These are phyloP conservation scores for Hydrangea macrophylla DNA, from an alignment of 148 eudicot species.

Conservation along the genomic window DNA sequence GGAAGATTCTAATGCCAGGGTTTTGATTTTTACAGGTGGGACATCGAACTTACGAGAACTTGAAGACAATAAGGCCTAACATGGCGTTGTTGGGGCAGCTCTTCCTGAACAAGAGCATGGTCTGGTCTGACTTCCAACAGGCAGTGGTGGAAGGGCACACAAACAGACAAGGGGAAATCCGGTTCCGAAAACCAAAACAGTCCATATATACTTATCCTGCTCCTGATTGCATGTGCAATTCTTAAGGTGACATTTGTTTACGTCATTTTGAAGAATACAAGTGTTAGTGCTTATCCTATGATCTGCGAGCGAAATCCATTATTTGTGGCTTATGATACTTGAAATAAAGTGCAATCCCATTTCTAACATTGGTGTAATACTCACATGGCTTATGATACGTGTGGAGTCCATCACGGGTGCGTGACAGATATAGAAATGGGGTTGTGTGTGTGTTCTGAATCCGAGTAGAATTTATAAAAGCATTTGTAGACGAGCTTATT, in stretches of 20 bases:
- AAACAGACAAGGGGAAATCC: conserved; percentile 65
- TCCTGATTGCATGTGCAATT: conserved; percentile 93
- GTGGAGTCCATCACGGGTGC: background rate
- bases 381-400: background rate
- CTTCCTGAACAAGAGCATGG: conserved; percentile 65
- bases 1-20: background rate
- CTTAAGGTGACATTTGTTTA: conserved; percentile 28
- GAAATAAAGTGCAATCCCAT: background rate
- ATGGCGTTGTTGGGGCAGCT: conserved; percentile 79
- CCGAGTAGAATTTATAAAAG: background rate
- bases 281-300: background rate
- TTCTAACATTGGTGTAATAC: background rate
- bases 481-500: background rate
- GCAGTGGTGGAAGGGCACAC: conserved; percentile 66
- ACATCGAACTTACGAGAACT: conserved; percentile 77
- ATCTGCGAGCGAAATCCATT: background rate
- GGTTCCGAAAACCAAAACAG: conserved; percentile 46
- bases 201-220: conserved; percentile 92
- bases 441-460: background rate
- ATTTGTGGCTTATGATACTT: background rate
- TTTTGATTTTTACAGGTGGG: conserved; percentile 50
- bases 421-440: background rate
- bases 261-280: background rate
- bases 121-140: conserved; percentile 68
- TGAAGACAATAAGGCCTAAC: conserved; percentile 81